Evolutionary conservation across 192 early-diverging fungal species (phyloP), one percentile per base, ranked within the genome.

Genomic region (Spizellomyces punctatus): DNA sequence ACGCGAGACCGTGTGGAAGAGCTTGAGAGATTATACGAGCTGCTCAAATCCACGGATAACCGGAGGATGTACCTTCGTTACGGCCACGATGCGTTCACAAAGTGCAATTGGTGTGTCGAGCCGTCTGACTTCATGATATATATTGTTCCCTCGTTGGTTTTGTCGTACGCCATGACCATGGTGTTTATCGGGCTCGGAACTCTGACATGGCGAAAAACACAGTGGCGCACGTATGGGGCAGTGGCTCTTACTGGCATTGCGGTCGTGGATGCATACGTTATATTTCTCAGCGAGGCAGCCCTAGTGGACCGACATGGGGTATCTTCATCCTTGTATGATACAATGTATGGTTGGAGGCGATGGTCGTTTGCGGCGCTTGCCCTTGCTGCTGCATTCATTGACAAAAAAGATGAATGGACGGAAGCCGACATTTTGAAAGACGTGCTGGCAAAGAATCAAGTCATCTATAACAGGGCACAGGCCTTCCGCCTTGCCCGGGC

Each of bases 41-140:
- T 9, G 41, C 50, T 79, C 14, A 63, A 48, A 43, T 57, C 69
- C 44, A 44, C 48, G 7, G 75, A 75, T 5, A 41, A 16, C 14
- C 63, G 77, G 2, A 16, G 42, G 46, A 46, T 59, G 12, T 78
- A 78, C 45, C 74, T 75, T 4, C 54, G 62, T 6, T 73, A 60
- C 64, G 75, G 78, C n/a, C 69, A 79, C 21, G 17, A 17, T 7
- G 69, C 67, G 8, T 59, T 81, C 42, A 17, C 46, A 14, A 21
- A 59, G 9, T 79, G 78, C 60, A 21, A 44, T 10, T 79, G 78
- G 78, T 79, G 78, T 66, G 27, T 3, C 3, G 67, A 69, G 9
- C 46, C 44, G 46, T 16, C 9, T 12, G 78, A 79, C 62, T 73
- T 72, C 44, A 12, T 49, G 6, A 8, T 59, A 8, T 72, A 47